Evolutionary conservation across 805 yeast species (phyloP), one percentile per base, ranked within the genome.

Genomic region (Candida succiphila): DNA sequence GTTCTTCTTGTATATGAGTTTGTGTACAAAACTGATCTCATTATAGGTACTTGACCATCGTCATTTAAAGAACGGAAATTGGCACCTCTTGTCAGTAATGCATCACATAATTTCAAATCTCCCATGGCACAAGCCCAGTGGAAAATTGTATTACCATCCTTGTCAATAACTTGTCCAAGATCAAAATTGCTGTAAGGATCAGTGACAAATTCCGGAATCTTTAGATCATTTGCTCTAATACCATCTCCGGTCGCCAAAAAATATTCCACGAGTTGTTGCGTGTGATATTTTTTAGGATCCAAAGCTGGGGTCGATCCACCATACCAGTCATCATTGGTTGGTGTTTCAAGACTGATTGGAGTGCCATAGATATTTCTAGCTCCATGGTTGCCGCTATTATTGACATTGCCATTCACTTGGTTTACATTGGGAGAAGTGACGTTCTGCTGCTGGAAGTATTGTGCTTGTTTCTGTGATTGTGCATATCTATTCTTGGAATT

Each of bases 81-180:
- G 3, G 95, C 92, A 4, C 95, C 94, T 26, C 79, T 74, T 20
- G 75, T 65, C 21, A 85, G 58, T 27, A 92, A 65, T 12, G 87
- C 70, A 43, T 81, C 92, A 36, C 85, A 77, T 58, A 88, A 76
- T 30, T 69, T 71, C 23, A 80, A 58, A 51, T 79, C 84, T 4
- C 97, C 98, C 72, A 92, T 86, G 1, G 97, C 82, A 39, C 96
- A 86, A 0, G 97, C 95, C 96, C 97, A 92, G 57, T 92, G 98
- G 44, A 92, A 76, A 2, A 95, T 81, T 0, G 96, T 83, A 51
- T 92, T 94, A 2, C 95, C 94, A 50, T 92, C 96, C 37, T 84
- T 88, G 52, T 92, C 98, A 18, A 92, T 84, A 4, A 86, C 77
- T 34, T 81, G 84, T 60, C 78, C 71, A 39, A 83, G 69, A 42